Evolutionary conservation across 1,284 basidiomycete genomes (phyloP).

Genomic region (Pascua guehoae): DNA sequence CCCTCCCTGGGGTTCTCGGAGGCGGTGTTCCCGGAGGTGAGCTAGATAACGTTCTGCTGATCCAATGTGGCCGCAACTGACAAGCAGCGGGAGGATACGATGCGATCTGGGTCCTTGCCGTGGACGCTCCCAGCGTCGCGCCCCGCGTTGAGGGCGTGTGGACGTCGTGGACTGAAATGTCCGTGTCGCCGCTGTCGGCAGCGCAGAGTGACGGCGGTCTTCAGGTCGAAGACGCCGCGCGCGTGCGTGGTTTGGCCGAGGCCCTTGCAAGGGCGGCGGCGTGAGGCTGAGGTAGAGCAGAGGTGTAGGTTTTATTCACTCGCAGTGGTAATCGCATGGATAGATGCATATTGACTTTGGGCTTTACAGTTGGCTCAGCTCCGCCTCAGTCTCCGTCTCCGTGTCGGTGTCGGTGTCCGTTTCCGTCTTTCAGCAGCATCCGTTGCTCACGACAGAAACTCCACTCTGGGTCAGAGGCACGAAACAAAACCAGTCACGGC

Average conservation of each 20-base stretch:
- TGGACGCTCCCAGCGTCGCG: constrained; percentile 54
- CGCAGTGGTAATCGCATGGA: no score
- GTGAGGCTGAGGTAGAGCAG: no score
- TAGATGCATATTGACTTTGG: no score
- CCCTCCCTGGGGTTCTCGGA: constrained; percentile 77
- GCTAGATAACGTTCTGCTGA: constrained; percentile 2
- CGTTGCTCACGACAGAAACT: no score
- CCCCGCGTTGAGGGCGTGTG: constrained; percentile 66
- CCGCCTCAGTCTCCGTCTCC: no score
- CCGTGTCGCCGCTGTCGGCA: constrained; percentile 74
- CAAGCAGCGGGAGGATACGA: constrained; percentile 87
- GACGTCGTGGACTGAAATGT: constrained; percentile 65
- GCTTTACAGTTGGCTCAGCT: no score
- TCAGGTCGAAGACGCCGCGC: constrained; percentile 60
- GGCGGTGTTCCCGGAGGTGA: constrained; percentile 91
- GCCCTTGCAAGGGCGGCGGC: constrained; percentile 17
- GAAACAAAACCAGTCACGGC: no score
- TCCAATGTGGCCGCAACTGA: constrained; percentile 3
- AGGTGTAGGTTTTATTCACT: no score
- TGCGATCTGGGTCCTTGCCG: constrained; percentile 86
- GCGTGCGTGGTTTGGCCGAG: constrained; percentile 61
- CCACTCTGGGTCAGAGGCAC: no score
- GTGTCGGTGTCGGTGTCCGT: no score
- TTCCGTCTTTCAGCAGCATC: no score
- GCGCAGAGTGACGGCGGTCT: constrained; percentile 74